Conservation (phyloP, 768 basidiomycete genomes). For the Hirschioporus abietinus region DNA sequence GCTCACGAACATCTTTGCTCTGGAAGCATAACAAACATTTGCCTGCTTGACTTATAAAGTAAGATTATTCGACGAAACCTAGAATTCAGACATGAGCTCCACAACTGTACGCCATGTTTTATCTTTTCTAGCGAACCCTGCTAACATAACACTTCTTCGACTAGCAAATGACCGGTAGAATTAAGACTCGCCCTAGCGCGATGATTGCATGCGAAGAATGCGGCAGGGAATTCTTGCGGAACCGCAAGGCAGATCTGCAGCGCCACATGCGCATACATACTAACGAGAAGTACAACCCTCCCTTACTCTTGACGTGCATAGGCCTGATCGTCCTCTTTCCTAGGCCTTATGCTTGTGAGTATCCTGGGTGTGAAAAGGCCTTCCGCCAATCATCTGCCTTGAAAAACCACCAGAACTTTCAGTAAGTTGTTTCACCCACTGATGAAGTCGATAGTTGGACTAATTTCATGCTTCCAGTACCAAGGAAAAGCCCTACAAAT, state of each 20-base stretch:
- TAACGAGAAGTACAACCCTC: background rate
- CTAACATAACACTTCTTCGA: background rate
- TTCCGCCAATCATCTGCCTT: background rate
- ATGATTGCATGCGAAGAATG: background rate
- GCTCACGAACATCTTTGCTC: background rate
- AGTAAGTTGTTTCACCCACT: background rate
- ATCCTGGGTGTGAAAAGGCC: background rate
- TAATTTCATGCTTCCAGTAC: background rate
- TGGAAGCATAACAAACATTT: background rate
- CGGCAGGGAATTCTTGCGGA: background rate
- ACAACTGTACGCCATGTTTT: background rate
- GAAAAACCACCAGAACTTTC: background rate
- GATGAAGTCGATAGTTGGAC: too few species aligned
- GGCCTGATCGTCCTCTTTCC: background rate
- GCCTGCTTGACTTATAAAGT: background rate
- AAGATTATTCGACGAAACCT: background rate
- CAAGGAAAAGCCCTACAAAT: constrained; percentile 7
- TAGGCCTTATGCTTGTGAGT: background rate
- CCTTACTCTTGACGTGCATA: background rate
- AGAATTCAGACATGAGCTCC: background rate
- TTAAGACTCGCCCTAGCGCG: background rate
- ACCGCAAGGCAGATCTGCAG: background rate
- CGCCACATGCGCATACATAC: background rate
- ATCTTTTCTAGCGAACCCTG: background rate
- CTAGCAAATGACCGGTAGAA: background rate